Percentiles rank a stretch among this genome's conserved stretches.
phyloP scores from a whole-genome alignment of 2,329 filamentous ascomycete species.

The Penicillium corylophilum region DNA sequence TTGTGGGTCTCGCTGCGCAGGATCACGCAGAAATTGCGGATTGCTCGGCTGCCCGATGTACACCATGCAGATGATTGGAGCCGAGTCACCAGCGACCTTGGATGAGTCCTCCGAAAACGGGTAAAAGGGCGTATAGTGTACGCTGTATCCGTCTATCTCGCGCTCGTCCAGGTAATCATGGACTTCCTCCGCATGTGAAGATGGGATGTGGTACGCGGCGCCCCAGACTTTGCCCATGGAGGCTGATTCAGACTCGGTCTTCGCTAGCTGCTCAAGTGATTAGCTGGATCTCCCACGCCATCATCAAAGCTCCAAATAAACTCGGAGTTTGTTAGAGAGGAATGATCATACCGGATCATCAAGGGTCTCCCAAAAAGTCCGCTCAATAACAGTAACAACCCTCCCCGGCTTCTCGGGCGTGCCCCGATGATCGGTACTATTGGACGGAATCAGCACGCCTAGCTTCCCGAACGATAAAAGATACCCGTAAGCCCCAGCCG shows the following conservation, averaged over 20 bases:
- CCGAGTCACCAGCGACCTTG: background rate
- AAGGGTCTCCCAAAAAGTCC: conserved; percentile 76
- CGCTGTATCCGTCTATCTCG: conserved; percentile 95
- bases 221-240: conserved; percentile 71
- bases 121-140: conserved; percentile 85
- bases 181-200: conserved; percentile 73
- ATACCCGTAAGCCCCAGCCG: background rate
- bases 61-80: conserved; percentile 63
- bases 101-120: background rate
- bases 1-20: conserved; percentile 67
- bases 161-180: conserved; percentile 90
- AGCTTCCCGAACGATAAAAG: background rate
- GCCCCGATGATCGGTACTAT: conserved; percentile 88
- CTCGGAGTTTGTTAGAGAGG: background rate
- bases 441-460: background rate
- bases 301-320: background rate
- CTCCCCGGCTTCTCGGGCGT: conserved; percentile 84
- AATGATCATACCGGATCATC: conserved; percentile 56
- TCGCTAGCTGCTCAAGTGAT: conserved; percentile 29
- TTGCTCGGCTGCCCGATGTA: conserved; percentile 96
- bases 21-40: conserved; percentile 71
- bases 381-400: conserved; percentile 88
- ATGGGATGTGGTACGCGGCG: conserved; percentile 80
- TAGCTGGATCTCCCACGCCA: background rate
- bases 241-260: conserved; percentile 30